Evolutionary conservation across 2,329 filamentous ascomycete genomes (phyloP).

Genomic region (Alternaria sp.): DNA sequence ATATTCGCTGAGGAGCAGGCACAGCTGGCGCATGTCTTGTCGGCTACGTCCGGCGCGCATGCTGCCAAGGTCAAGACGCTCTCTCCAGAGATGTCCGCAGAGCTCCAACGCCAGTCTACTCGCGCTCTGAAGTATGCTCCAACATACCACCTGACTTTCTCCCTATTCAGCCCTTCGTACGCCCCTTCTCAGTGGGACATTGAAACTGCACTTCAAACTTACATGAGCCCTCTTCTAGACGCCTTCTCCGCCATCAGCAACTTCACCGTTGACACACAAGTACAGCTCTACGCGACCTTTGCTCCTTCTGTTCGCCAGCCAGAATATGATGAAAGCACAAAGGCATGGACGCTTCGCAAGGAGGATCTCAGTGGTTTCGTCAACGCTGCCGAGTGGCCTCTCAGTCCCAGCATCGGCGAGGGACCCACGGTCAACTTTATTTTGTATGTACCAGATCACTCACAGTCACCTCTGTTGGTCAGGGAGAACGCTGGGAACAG

Average conservation of each 20-base stretch:
- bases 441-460: conserved; percentile 81
- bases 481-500: conserved; percentile 71
- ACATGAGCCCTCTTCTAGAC: conserved; percentile 81
- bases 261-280: conserved; percentile 95
- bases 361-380: conserved; percentile 94
- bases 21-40: conserved; percentile 66
- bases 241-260: conserved; percentile 86
- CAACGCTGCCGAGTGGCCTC: conserved; percentile 96
- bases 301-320: conserved; percentile 68
- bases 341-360: conserved; percentile 75
- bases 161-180: conserved; percentile 83
- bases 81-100: conserved; percentile 52
- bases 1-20: conserved; percentile 90
- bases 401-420: conserved; percentile 90
- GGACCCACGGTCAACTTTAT: conserved; percentile 97
- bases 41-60: conserved; percentile 54
- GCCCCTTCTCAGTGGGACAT: conserved; percentile 91
- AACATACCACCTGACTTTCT: conserved; percentile 95
- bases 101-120: conserved; percentile 75
- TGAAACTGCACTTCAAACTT: conserved; percentile 78
- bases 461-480: conserved; percentile 67
- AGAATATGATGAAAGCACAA: conserved; percentile 60
- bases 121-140: conserved; percentile 89
- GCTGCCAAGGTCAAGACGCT: conserved; percentile 61
- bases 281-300: conserved; percentile 85